Conservation (phyloP, 371 early-diverging fungal genomes). For the Chytridium lagenaria region DNA sequence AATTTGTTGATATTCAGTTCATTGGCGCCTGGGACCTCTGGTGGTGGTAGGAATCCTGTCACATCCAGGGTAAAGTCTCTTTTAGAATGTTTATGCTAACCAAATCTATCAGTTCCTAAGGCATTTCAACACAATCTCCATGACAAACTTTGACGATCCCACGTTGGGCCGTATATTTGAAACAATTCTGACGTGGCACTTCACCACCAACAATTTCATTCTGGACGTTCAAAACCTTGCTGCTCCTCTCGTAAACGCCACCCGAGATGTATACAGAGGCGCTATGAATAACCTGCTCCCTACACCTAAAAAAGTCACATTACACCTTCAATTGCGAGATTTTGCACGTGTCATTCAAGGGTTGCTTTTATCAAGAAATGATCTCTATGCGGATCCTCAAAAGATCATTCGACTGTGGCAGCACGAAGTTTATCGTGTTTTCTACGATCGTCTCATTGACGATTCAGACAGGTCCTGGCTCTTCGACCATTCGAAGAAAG, state of each 20-base stretch:
- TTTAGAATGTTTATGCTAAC: neutral
- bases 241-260: conserved; percentile 50
- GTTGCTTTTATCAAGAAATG: conserved; percentile 47
- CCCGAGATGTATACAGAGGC: conserved; percentile 52
- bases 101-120: conserved; percentile 45
- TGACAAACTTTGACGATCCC: conserved; percentile 54
- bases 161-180: conserved; percentile 55
- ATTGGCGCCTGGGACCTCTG: conserved; percentile 64
- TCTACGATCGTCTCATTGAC: conserved; percentile 61
- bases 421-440: conserved; percentile 60
- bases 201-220: conserved; percentile 47
- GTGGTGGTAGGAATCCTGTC: conserved; percentile 56
- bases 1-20: conserved; percentile 60
- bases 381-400: conserved; percentile 36
- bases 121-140: conserved; percentile 58
- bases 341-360: conserved; percentile 61
- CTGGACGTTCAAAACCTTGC: conserved; percentile 38
- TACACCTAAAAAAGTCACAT: conserved; percentile 60
- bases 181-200: conserved; percentile 61
- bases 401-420: conserved; percentile 59
- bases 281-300: conserved; percentile 57
- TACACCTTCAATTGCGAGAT: conserved; percentile 61
- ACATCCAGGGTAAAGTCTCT: conserved; percentile 47
- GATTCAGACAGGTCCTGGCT: conserved; percentile 59
- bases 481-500: conserved; percentile 43